phyloP scores from a whole-genome alignment of 2,329 filamentous ascomycete species.

The Aspergillus texensis region DNA sequence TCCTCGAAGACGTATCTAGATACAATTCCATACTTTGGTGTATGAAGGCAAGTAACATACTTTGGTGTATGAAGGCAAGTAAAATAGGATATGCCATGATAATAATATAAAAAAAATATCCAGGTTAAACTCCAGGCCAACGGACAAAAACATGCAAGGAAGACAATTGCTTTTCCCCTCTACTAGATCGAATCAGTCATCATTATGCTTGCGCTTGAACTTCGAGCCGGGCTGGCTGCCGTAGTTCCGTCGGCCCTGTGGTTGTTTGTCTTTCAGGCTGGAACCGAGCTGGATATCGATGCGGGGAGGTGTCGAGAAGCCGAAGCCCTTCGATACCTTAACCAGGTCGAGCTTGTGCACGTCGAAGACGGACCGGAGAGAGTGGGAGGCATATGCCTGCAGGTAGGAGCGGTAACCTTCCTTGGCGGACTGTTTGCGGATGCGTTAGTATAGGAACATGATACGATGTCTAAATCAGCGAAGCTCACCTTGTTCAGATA shows the following conservation, averaged over 20 bases:
- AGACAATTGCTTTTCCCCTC: conserved; percentile 11
- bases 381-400: conserved; percentile 90
- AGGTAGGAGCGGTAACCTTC: conserved; percentile 85
- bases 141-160: conserved; percentile 12
- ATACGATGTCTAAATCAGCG: not conserved
- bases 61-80: not conserved
- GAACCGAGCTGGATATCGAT: conserved; percentile 79
- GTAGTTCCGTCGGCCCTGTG: conserved; percentile 67
- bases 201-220: conserved; percentile 53
- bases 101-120: conserved; percentile 1
- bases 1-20: not conserved
- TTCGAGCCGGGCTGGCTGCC: conserved; percentile 71
- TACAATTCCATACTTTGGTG: not conserved
- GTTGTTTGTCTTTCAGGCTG: conserved; percentile 69
- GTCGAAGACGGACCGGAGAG: conserved; percentile 79
- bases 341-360: conserved; percentile 79
- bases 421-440: conserved; percentile 58
- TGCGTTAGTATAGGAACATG: not conserved
- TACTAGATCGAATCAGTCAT: conserved; percentile 25
- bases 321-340: conserved; percentile 83
- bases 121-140: conserved; percentile 18
- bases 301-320: conserved; percentile 74
- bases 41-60: conserved; percentile 3
- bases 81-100: conserved; percentile 2
- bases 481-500: conserved; percentile 80